Evolutionary conservation across 106 monocot species (phyloP).

Genomic region (Dioscorea alata): DNA sequence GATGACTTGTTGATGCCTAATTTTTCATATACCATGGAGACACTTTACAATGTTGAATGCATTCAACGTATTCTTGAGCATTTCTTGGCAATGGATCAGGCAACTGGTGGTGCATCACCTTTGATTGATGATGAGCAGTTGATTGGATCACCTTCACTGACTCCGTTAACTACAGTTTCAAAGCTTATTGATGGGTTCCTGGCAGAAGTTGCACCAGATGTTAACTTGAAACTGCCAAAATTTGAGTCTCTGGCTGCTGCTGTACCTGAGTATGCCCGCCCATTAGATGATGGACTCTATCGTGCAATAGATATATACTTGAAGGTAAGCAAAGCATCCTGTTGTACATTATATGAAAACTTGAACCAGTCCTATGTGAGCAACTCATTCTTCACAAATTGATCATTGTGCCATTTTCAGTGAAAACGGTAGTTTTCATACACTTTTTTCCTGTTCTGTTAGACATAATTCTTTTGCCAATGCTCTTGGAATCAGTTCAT

Average conservation of each 20-base stretch:
- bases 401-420: too few relatives aligned
- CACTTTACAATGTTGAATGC: constrained; percentile 13
- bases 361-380: too few relatives aligned
- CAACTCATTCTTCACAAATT: too few relatives aligned
- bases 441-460: too few relatives aligned
- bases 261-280: constrained; percentile 6
- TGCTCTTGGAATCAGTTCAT: too few relatives aligned
- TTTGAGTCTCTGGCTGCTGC: constrained; percentile 11
- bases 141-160: constrained; percentile 6
- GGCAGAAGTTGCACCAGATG: constrained; percentile 13
- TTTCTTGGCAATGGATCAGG: constrained; percentile 11
- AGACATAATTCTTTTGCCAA: too few relatives aligned
- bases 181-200: constrained; percentile 12
- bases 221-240: constrained; percentile 6
- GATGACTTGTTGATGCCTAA: constrained; percentile 6
- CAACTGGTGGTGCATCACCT: constrained; percentile 9
- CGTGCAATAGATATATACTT: constrained; percentile 13
- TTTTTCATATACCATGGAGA: constrained; percentile 10
- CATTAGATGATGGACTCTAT: constrained; percentile 12
- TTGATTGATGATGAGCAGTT: constrained; percentile 10
- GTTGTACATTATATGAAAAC: too few relatives aligned
- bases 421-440: too few relatives aligned
- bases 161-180: constrained; percentile 4
- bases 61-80: constrained; percentile 8
- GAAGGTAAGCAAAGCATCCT: constrained; percentile 4